Evolutionary conservation across 1,139 yeast genomes (phyloP).

Genomic region (Taiozyma onychis): DNA sequence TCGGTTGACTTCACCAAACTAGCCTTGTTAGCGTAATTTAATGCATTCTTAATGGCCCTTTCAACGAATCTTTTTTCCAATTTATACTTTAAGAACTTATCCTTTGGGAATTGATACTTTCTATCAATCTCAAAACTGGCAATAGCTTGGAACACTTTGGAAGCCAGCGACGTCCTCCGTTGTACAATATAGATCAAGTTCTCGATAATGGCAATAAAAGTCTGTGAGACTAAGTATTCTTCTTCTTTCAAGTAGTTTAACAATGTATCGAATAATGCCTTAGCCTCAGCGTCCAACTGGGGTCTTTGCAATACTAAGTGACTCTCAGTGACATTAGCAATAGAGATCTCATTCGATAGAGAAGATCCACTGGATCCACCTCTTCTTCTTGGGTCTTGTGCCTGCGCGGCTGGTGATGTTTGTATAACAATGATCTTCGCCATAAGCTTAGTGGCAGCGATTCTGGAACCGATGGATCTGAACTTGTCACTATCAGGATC

Average conservation of each 20-base stretch:
- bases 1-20: constrained; percentile 22
- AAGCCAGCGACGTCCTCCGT: constrained; percentile 46
- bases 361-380: constrained; percentile 7
- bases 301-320: constrained; percentile 63
- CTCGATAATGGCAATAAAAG: constrained; percentile 51
- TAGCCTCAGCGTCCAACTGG: constrained; percentile 66
- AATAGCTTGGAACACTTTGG: constrained; percentile 38
- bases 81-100: constrained; percentile 32
- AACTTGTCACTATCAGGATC: constrained; percentile 44
- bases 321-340: constrained; percentile 50
- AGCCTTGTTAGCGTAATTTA: constrained; percentile 36
- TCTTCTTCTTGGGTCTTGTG: constrained; percentile 24
- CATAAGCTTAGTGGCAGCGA: constrained; percentile 68
- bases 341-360: constrained; percentile 41
- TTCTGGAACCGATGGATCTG: constrained; percentile 50
- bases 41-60: constrained; percentile 39
- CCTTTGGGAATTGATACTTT: constrained; percentile 33
- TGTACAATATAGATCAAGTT: constrained; percentile 48
- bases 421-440: constrained; percentile 69
- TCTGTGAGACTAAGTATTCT: constrained; percentile 45
- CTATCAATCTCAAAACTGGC: constrained; percentile 34
- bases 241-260: constrained; percentile 51
- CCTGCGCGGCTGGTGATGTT: constrained; percentile 35
- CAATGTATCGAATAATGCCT: constrained; percentile 59
- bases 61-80: constrained; percentile 42